phyloP scores from a whole-genome alignment of 345 rosid genomes.

The Lepidium africanum region DNA sequence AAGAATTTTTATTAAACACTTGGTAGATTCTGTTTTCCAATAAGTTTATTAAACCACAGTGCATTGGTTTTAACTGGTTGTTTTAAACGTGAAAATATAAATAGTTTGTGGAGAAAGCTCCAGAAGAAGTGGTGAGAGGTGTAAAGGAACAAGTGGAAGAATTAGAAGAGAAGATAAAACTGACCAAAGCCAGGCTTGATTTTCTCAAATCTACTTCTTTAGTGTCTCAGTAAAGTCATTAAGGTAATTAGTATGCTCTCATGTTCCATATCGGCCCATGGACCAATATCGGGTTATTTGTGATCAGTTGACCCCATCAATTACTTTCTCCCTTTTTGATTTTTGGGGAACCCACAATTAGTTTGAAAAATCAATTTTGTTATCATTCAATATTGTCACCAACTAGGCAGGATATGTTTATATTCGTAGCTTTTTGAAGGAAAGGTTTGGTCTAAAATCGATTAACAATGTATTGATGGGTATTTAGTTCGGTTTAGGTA shows the following conservation, averaged over 20 bases:
- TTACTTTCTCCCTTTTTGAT: neutral
- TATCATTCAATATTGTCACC: slow-evolving; percentile 10
- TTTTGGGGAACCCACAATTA: neutral
- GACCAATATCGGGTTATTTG: neutral
- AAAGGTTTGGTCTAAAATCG: no score
- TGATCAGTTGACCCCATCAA: no score
- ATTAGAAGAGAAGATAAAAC: slow-evolving; percentile 79
- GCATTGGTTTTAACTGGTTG: neutral
- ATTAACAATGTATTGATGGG: neutral
- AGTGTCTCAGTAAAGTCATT: slow-evolving; percentile 40
- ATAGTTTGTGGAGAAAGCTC: slow-evolving; percentile 82
- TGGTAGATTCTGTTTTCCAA: neutral
- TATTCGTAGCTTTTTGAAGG: neutral
- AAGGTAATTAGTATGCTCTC: neutral
- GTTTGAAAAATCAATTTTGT: neutral
- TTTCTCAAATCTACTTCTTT: slow-evolving; percentile 65
- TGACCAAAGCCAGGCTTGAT: slow-evolving; percentile 65
- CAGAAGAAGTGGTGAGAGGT: slow-evolving; percentile 69
- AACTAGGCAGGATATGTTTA: neutral
- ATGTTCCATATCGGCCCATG: slow-evolving; percentile 6
- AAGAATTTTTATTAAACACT: neutral
- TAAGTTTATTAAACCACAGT: neutral
- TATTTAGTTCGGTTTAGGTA: neutral
- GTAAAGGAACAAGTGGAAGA: slow-evolving; percentile 79
- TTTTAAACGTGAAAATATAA: neutral